These are phyloP conservation scores for Fagopyrum esculentum DNA, from an alignment of 148 eudicot species.

Conservation along the genomic window DNA sequence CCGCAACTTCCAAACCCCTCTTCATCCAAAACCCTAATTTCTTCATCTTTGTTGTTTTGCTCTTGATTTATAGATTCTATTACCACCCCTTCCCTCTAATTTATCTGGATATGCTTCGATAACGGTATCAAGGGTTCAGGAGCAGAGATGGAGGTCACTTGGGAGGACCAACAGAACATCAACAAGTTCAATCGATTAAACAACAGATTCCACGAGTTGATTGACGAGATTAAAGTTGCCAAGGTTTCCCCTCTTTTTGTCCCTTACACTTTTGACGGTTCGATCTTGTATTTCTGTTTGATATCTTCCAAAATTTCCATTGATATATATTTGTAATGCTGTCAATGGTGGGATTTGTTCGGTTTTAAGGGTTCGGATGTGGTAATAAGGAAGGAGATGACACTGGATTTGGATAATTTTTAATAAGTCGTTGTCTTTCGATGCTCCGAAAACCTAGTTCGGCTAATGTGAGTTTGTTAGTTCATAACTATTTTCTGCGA, in stretches of 20 bases:
- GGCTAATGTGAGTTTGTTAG: neutral
- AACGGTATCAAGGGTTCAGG: conserved; percentile 38
- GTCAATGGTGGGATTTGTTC: neutral
- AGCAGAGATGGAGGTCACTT: conserved; percentile 79
- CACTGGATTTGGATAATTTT: neutral
- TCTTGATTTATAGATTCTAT: conserved; percentile 1
- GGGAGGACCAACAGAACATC: conserved; percentile 98
- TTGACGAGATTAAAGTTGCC: conserved; percentile 71
- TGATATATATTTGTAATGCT: neutral
- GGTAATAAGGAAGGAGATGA: neutral
- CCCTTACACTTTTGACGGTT: too few relatives aligned
- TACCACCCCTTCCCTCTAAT: neutral
- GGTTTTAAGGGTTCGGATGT: neutral
- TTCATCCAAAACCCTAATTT: neutral
- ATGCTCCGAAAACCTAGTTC: neutral
- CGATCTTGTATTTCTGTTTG: neutral
- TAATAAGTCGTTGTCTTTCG: neutral
- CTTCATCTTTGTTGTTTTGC: neutral
- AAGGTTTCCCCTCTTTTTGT: conserved; percentile 39
- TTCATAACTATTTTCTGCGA: neutral
- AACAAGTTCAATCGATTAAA: conserved; percentile 88
- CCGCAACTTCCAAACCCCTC: neutral
- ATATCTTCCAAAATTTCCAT: neutral
- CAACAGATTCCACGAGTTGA: conserved; percentile 74
- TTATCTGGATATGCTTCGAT: conserved; percentile 3